A percentile compares a stretch with the other conserved stretches of the same genome.
Evolutionary conservation across 441 rosid species (phyloP).

Genomic region (Gossypium trilobum): DNA sequence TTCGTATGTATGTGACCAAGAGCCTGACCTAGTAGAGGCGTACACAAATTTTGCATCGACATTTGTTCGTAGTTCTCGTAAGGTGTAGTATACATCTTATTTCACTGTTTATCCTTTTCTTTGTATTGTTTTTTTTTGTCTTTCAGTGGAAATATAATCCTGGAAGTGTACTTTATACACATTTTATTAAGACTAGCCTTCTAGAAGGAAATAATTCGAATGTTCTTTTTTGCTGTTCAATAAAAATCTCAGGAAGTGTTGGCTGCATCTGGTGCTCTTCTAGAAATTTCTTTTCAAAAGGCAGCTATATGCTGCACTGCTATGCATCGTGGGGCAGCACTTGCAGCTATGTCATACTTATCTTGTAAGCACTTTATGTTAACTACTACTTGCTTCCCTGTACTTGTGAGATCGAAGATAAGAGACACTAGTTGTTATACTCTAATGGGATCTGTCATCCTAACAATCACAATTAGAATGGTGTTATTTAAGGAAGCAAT

Average conservation of each 20-base stretch:
- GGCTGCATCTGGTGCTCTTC: slow-evolving; percentile 66
- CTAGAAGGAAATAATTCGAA: slow-evolving; percentile 8
- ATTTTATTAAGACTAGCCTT: slow-evolving; percentile 1
- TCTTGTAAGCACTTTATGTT: slow-evolving; percentile 45
- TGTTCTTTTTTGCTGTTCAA: slow-evolving; percentile 16
- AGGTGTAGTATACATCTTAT: slow-evolving; percentile 40
- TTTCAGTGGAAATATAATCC: not conserved
- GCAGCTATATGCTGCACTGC: slow-evolving; percentile 98
- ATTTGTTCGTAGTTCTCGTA: slow-evolving; percentile 61
- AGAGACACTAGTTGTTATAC: not conserved
- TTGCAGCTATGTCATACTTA: slow-evolving; percentile 89
- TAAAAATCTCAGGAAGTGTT: slow-evolving; percentile 56
- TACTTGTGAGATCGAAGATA: not conserved
- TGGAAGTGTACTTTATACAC: not conserved
- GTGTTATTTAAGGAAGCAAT: slow-evolving; percentile 1
- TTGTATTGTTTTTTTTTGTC: not conserved
- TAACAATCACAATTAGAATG: not conserved
- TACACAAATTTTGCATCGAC: slow-evolving; percentile 81
- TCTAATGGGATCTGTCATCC: not conserved
- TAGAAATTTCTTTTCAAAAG: slow-evolving; percentile 87
- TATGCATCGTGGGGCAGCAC: slow-evolving; percentile 95
- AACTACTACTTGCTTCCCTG: not conserved
- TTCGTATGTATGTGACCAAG: slow-evolving; percentile 94
- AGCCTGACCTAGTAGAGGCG: slow-evolving; percentile 96
- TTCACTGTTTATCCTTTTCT: slow-evolving; percentile 6